Base-by-base conservation (phyloP, 257 asterid species). In the Apocynum venetum region DNA sequence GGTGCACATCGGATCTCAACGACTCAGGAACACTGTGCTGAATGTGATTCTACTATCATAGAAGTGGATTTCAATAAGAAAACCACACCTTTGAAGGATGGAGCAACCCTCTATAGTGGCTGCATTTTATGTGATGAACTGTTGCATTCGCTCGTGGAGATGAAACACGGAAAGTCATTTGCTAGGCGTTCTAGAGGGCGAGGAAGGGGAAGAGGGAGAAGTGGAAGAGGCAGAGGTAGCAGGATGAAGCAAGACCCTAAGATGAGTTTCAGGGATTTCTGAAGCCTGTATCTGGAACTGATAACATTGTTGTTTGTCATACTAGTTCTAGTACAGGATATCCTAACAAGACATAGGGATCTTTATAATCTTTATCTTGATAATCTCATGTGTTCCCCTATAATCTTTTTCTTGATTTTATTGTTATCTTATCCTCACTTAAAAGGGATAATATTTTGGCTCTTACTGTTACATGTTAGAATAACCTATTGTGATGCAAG, bases 41-140 rank as follows among this genome's bases (percentile, higher is more conserved):
- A 93, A 43, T 93, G 98, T n/a, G 98, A 93, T 73, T 90, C 98
- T 6, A 89, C 96, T 46, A 86, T 93, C 75, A 84, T 93, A 56
- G 97, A 90, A 87, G 97, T 93, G 49, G 98, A 93, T 80, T 93
- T 93, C 81, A 93, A 93, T 74, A 93, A 93, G 92, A 93, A 91
- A 85, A 90, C 92, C 31, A 91, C 97, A 0, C 98, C 98, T 15
- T 84, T 93, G 79, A 84, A 85, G 83, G 97, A 89, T 57, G 98
- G 97, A 41, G 85, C 85, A 44, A 93, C 98, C 0, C 78, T 93
- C 52, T 89, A 93, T 73, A 75, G 84, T 43, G 98, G 98, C 55
- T 93, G 98, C 84, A 87, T 93, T 79, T 91, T 93, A 40, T 93
- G 98, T 14, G 97, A 93, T 57, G 98, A 91, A 65, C 83, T 93